Conservation (phyloP, 805 yeast genomes). For the Ogataea pilisensis region DNA sequence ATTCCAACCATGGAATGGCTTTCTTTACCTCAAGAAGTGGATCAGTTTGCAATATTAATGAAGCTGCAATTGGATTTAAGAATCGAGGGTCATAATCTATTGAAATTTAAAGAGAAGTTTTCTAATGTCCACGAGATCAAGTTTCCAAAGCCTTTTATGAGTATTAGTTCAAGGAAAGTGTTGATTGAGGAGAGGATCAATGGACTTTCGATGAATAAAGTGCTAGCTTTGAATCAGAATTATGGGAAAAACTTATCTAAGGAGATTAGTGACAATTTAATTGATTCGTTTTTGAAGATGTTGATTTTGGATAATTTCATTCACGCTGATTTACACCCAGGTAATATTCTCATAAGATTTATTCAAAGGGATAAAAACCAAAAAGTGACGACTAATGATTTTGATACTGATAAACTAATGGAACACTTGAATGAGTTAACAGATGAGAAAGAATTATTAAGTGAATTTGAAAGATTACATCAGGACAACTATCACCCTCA, state of each 20-base stretch:
- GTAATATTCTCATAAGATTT: slow-evolving; percentile 67
- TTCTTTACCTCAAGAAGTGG: slow-evolving; percentile 90
- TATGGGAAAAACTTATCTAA: slow-evolving; percentile 48
- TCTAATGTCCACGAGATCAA: slow-evolving; percentile 52
- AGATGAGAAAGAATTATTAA: slow-evolving; percentile 26
- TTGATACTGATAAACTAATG: slow-evolving; percentile 44
- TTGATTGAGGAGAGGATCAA: slow-evolving; percentile 81
- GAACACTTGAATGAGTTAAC: slow-evolving; percentile 35
- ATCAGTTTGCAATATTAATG: slow-evolving; percentile 83
- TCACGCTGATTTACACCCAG: slow-evolving; percentile 97
- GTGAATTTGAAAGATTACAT: slow-evolving; percentile 45
- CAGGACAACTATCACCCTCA: slow-evolving; percentile 71
- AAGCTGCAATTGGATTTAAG: slow-evolving; percentile 82
- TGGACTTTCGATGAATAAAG: slow-evolving; percentile 76
- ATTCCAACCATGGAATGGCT: slow-evolving; percentile 98
- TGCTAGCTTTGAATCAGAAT: slow-evolving; percentile 52
- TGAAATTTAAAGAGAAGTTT: slow-evolving; percentile 69
- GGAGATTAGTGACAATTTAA: slow-evolving; percentile 71
- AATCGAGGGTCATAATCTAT: slow-evolving; percentile 80
- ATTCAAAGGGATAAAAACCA: slow-evolving; percentile 38
- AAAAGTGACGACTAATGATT: slow-evolving; percentile 41
- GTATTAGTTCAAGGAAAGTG: slow-evolving; percentile 62
- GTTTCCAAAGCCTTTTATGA: slow-evolving; percentile 75
- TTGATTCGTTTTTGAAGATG: slow-evolving; percentile 92
- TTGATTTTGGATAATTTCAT: slow-evolving; percentile 87